Base-by-base conservation (phyloP, 768 basidiomycete species). In the Psilocybe subaeruginosa region DNA sequence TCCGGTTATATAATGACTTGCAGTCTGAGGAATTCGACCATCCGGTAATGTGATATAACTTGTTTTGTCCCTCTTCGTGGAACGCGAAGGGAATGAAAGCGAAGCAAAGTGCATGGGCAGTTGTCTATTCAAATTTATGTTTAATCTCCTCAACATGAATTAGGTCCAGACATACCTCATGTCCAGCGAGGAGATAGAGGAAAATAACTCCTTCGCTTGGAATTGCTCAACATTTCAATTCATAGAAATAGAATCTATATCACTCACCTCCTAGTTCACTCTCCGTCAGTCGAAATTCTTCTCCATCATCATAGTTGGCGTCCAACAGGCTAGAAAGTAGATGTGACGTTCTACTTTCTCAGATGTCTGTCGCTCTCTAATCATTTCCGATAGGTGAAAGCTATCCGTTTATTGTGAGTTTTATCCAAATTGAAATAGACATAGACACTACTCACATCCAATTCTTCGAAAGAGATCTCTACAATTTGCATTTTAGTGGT, bases 171-270 rank as follows among this genome's bases (percentile, higher is more conserved):
- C 43, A 39, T 37, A 83, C 82, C 75, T 85, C 85, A 61, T 85
- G 83, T 14, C 86, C 85, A 35, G 86, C 87, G 9, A 86, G 66
- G n/a, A 86, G n/a, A 86, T 79, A 80, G 12, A 81, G 75, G 41
- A 75, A 81, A 33, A 78, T 73, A 60, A 80, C 79, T 7, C 78
- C 78, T 74, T 39, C 30, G 2, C 49, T 56, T 6, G 14, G 5
- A 54, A 51, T 8, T 11, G 11, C 12, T 43, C 3, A 3, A 16
- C 11, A 39, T 23, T 23, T 9, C 7, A 14, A 17, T n/a, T 7
- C 17, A 45, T 46, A 7, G 14, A 35, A 6, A 7, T 12, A 31
- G 17, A 11, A 39, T 23, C 41, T 12, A 29, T 4, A 4, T 4
- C 33, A 52, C 64, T 56, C 58, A 73, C 75, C 72, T 30, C 75